phyloP scores from a whole-genome alignment of 1,139 yeast species.

The Lodderomyces beijingensis region DNA sequence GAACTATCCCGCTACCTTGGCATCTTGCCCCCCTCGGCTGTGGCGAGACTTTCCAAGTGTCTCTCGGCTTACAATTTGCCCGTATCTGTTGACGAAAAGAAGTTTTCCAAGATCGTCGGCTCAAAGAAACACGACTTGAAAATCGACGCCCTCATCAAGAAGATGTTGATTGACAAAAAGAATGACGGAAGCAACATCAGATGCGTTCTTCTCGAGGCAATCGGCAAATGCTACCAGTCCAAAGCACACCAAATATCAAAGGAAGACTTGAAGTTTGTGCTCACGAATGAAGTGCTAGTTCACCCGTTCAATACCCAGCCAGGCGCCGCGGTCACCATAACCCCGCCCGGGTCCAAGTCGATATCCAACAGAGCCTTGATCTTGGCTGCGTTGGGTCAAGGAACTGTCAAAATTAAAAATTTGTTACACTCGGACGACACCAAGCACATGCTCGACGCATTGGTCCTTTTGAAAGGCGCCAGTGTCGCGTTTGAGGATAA shows the following conservation, averaged over 20 bases:
- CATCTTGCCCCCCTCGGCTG: constrained; percentile 85
- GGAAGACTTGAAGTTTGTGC: constrained; percentile 71
- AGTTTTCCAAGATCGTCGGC: constrained; percentile 63
- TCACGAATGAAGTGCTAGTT: constrained; percentile 80
- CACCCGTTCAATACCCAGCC: constrained; percentile 41
- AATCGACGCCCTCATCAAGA: constrained; percentile 64
- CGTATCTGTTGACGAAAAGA: constrained; percentile 65
- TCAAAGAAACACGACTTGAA: constrained; percentile 59
- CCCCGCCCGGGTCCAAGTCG: constrained; percentile 97
- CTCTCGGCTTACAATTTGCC: constrained; percentile 85
- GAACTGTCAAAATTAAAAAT: constrained; percentile 78
- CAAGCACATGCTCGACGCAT: constrained; percentile 89
- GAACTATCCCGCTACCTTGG: constrained; percentile 91
- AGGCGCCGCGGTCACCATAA: constrained; percentile 47
- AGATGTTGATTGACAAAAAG: constrained; percentile 95
- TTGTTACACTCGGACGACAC: constrained; percentile 94
- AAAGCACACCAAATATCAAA: constrained; percentile 84
- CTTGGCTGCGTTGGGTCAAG: constrained; percentile 86
- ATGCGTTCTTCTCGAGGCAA: constrained; percentile 75
- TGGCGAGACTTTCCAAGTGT: constrained; percentile 82
- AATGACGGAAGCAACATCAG: constrained; percentile 90
- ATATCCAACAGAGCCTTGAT: constrained; percentile 93
- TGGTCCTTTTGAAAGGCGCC: constrained; percentile 76
- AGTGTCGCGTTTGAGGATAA: constrained; percentile 75
- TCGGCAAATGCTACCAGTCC: constrained; percentile 86